A percentile compares a stretch with the other conserved stretches of the same genome.
Conservation (phyloP, 352 stramenopile species). For the Globisporangium recalcitrans region DNA sequence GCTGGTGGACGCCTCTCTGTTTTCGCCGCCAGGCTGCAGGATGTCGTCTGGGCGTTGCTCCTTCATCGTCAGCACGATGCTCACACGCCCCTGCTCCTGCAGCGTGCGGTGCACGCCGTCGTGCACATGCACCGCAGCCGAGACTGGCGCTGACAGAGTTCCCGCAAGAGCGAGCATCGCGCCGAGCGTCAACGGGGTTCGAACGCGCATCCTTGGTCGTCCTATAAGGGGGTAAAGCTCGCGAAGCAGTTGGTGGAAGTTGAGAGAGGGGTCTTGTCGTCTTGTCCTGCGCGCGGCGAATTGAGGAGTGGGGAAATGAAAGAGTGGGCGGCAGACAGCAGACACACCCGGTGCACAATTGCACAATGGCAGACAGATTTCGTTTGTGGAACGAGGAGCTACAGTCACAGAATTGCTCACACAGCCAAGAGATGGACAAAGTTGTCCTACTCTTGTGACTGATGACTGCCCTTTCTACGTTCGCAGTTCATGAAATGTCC, state of each 20-base stretch:
- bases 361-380: not conserved
- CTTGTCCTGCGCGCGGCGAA: not conserved
- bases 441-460: slow-evolving; percentile 14
- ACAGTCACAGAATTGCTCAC: not conserved
- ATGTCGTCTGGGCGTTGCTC: slow-evolving; percentile 21
- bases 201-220: slow-evolving; percentile 6
- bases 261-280: not conserved
- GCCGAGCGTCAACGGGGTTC: slow-evolving; percentile 3
- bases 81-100: slow-evolving; percentile 17
- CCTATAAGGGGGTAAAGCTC: not conserved
- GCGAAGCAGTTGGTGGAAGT: no score
- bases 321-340: not conserved
- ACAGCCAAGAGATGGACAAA: not conserved
- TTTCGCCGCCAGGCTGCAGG: slow-evolving; percentile 4
- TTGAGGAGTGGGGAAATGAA: not conserved
- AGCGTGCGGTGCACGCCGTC: slow-evolving; percentile 17
- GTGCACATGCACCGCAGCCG: slow-evolving; percentile 13
- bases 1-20: not conserved
- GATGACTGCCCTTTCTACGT: slow-evolving; percentile 4
- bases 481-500: not conserved
- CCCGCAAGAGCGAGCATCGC: slow-evolving; percentile 1
- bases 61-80: slow-evolving; percentile 33
- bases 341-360: not conserved
- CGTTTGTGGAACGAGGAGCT: not conserved
- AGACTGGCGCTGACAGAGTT: not conserved